Base-by-base conservation (phyloP, 495 filamentous ascomycete species). In the Annulohypoxylon bovei region DNA sequence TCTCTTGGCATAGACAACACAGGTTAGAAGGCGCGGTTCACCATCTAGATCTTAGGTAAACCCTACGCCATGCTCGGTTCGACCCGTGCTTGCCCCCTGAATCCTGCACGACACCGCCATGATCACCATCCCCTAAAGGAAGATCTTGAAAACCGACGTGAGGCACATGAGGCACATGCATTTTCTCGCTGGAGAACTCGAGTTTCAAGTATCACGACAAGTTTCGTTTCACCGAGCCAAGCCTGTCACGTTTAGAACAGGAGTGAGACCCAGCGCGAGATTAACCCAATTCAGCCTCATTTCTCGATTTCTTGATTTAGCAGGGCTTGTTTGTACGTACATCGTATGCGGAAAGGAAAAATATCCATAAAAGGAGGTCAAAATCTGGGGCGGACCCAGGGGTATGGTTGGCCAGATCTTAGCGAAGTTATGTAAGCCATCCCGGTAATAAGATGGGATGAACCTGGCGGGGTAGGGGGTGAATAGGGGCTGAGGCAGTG, bases 21-120 rank as follows among this genome's bases (percentile, higher is more conserved):
- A 49, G 28, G 27, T 9, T 61, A 11, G 23, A 61, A 33, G 57
- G 40, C 18, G 53, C 57, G 57, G 25, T 49, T 23, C 8, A 28
- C 5, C n/a, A 60, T 32, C 42, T 33, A 61, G 57, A 61, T 61
- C 28, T 49, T 33, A 61, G 49, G 49, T 28, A 35, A 39, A 42
- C 32, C 20, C 18, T 37, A 56, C 22, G 5, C 33, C 6, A 8
- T 25, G 20, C 53, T 39, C 32, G 53, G 32, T n/a, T 54, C 33
- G 53, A 56, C 14, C 53, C 30, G 22, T 25, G 33, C 39, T 11
- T 18, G n/a, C n/a, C 32, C 58, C 30, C 8, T 25, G 14, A 0
- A 18, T 40, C 44, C 61, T 64, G 20, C 47, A 42, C 8, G 61
- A 47, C 49, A 64, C 25, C 39, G 37, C 42, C 44, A 54, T 18